Percentiles rank a stretch among this genome's conserved stretches.
These are phyloP conservation scores for Backusella tuberculispora DNA, from an alignment of 192 early-diverging fungal species.

Conservation along the genomic window DNA sequence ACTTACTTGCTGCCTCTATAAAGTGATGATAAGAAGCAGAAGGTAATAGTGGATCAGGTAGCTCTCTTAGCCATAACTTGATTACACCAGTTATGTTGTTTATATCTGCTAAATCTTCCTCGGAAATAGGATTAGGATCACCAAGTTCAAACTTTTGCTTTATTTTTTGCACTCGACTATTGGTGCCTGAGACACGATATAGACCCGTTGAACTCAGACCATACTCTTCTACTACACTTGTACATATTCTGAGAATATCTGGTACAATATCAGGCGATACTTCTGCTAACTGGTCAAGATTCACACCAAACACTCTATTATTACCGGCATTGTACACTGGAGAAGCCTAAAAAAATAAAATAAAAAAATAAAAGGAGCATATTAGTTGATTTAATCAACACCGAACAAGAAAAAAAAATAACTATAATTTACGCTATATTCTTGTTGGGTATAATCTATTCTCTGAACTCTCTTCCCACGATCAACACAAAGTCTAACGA, in stretches of 20 bases:
- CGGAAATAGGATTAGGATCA: slow-evolving; percentile 59
- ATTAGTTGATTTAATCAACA: neutral
- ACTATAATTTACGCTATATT: slow-evolving; percentile 46
- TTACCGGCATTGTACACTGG: slow-evolving; percentile 13
- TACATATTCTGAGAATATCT: slow-evolving; percentile 76
- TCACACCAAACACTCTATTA: slow-evolving; percentile 43
- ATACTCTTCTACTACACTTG: slow-evolving; percentile 80
- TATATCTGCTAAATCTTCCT: slow-evolving; percentile 71
- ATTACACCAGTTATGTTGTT: slow-evolving; percentile 84
- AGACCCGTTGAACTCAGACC: slow-evolving; percentile 75
- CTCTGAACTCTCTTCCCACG: slow-evolving; percentile 36
- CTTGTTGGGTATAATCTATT: slow-evolving; percentile 44
- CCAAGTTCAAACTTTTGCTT: slow-evolving; percentile 76
- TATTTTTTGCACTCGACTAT: slow-evolving; percentile 72
- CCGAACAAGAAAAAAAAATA: neutral
- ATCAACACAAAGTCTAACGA: slow-evolving; percentile 46
- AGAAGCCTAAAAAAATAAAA: neutral
- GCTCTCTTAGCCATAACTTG: slow-evolving; percentile 92
- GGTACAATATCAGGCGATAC: slow-evolving; percentile 78
- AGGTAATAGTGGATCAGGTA: slow-evolving; percentile 88
- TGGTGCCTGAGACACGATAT: slow-evolving; percentile 88
- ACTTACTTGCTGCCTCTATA: slow-evolving; percentile 74
- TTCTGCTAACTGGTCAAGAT: slow-evolving; percentile 67
- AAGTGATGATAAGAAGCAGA: slow-evolving; percentile 64
- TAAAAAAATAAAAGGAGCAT: neutral